Evolutionary conservation across 805 yeast species (phyloP), one percentile per base, ranked within the genome.

Genomic region (Cephaloascus fragrans): DNA sequence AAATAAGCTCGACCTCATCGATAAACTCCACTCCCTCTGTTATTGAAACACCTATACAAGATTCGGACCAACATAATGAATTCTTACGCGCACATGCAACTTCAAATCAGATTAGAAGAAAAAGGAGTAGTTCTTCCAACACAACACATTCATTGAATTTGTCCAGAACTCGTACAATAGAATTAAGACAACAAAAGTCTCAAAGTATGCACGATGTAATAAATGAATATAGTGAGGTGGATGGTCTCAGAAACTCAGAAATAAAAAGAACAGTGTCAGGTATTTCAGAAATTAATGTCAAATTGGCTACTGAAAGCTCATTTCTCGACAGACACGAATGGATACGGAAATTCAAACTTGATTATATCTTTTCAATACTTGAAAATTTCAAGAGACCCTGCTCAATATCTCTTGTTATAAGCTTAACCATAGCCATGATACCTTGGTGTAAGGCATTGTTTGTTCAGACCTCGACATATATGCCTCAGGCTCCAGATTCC

Each of bases 401-500:
- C 12, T 82, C 95, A 0, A 44, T 83, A 3, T 67, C 88, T 0
- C 69, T 87, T n/a, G 62, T 89, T 4, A 37, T 79, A 0, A 70
- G 90, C 1, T 61, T 89, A 19, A 62, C 71, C 1, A 65, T 86
- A 18, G 73, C 90, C 3, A 79, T 90, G 83, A 69, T 90, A n/a
- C 96, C 96, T 1, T 90, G 96, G 73, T 62, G 83, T 2, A 77
- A 80, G 44, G 81, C 87, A 0, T 62, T 58, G 26, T 58, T 58
- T 42, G 57, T 57, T 2, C 35, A 34, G n/a, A 34, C 20, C n/a
- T 34, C 36, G 12, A 16, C 8, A 32, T 57, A 70, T 43, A 69
- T 88, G 20, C 82, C 74, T 5, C 50, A 71, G 37, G 97, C 97
- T 0, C 97, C 97, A 0, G 97, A 90, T 57, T 67, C 69, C 1